Base-by-base conservation (phyloP, 805 yeast species). In the Wickerhamomyces rabaulensis region DNA sequence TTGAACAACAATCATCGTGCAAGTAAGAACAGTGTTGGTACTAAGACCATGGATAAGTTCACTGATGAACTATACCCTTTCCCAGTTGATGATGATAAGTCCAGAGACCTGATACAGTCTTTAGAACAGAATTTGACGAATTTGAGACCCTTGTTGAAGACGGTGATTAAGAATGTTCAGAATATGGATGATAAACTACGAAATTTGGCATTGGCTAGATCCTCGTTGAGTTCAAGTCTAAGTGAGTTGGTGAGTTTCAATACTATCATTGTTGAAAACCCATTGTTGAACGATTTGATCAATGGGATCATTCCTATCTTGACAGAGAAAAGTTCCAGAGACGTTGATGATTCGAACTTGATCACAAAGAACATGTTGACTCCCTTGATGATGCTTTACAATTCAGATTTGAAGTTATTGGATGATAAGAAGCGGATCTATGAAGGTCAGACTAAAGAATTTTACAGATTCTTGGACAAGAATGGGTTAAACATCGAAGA, bases 401-500 rank as follows among this genome's bases (percentile, higher is more conserved):
- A 54, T 35, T 49, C 58, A 3, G 60, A 53, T 20, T 41, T 58
- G 29, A 57, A 54, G 39, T 40, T 46, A 3, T 43, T 56, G 2
- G 22, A 45, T 8, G 25, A 43, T 20, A 50, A 47, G 29, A 53
- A 47, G 22, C 48, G 47, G 22, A 10, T 47, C 8, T 56, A 49
- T 40, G 26, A 47, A 31, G 52, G 50, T 31, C 49, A 48, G 16
- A 23, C 49, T 1, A 37, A 33, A 20, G 50, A 47, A 9, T 51
- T 47, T 40, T 48, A 54, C 29, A 16, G 23, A 6, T 36, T 22
- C 9, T 22, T 35, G 15, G 22, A 15, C 3, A n/a, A 6, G 5
- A 31, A 31, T n/a, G 17, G 17, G 3, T 31, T 15, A 15, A 31
- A 31, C 9, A 31, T 31, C 9, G 35, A 15, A n/a, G 35, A 31